Evolutionary conservation across 345 rosid genomes (phyloP).

Genomic region (Gossypium rotundifolium): DNA sequence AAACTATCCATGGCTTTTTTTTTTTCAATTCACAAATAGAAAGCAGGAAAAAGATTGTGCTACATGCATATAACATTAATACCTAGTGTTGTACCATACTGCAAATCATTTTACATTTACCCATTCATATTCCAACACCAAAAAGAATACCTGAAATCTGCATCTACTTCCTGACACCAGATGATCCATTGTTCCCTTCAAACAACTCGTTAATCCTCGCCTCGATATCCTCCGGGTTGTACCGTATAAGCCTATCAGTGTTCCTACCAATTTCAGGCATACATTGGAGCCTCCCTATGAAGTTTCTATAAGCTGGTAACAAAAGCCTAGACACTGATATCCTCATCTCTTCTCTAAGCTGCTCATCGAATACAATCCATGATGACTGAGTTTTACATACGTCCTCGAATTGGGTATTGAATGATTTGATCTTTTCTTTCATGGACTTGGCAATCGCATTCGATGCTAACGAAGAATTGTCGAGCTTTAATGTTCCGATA

Average conservation of each 20-base stretch:
- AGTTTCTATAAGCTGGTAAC: constrained; percentile 56
- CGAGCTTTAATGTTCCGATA: constrained; percentile 49
- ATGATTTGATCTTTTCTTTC: constrained; percentile 57
- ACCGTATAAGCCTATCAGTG: constrained; percentile 35
- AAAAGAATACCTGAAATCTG: constrained; percentile 20
- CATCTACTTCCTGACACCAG: constrained; percentile 44
- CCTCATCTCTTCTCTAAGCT: constrained; percentile 55
- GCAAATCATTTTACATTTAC: neutral
- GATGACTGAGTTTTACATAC: constrained; percentile 47
- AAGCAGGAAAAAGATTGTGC: neutral
- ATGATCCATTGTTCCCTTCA: constrained; percentile 37
- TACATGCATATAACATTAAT: constrained; percentile 5
- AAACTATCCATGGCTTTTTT: neutral
- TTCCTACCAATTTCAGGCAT: constrained; percentile 52
- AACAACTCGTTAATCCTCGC: constrained; percentile 48
- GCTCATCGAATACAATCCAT: constrained; percentile 63
- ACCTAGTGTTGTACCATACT: neutral
- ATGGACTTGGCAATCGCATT: constrained; percentile 37
- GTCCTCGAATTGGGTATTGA: constrained; percentile 48
- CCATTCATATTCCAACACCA: constrained; percentile 14
- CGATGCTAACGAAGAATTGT: constrained; percentile 30
- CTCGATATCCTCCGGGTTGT: constrained; percentile 49
- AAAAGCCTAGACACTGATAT: constrained; percentile 36
- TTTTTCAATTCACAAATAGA: neutral
- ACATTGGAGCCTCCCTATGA: constrained; percentile 47